Evolutionary conservation across 345 rosid species (phyloP).

Genomic region (Citrus sp.): DNA sequence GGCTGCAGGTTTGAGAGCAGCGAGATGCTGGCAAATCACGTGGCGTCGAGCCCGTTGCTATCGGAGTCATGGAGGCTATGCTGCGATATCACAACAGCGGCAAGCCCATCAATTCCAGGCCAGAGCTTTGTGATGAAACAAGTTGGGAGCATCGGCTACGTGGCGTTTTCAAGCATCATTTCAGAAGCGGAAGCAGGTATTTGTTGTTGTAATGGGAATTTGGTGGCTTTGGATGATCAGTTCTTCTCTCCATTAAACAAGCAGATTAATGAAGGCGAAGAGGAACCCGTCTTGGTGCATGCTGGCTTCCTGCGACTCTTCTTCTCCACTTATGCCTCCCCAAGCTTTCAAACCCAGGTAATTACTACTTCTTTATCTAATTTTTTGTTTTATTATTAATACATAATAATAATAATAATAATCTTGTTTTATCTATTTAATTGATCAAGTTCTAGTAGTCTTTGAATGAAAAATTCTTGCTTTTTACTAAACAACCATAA

Average conservation of each 20-base stretch:
- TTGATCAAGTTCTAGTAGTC: no score
- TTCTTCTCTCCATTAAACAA: constrained; percentile 36
- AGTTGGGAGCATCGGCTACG: constrained; percentile 38
- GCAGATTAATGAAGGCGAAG: constrained; percentile 35
- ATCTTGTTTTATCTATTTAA: no score
- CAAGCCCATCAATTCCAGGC: background rate
- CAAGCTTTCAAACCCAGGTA: constrained; percentile 43
- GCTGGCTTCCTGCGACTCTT: constrained; percentile 39
- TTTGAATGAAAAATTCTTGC: no score
- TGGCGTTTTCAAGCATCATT: constrained; percentile 45
- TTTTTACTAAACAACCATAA: no score
- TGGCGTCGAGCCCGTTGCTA: constrained; percentile 57
- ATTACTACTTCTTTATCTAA: no score
- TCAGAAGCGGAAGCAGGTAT: constrained; percentile 9
- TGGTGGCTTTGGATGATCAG: constrained; percentile 24
- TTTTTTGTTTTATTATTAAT: no score
- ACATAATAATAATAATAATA: no score
- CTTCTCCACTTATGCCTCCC: constrained; percentile 13
- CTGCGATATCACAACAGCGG: constrained; percentile 24
- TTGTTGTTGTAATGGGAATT: background rate
- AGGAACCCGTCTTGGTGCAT: constrained; percentile 50
- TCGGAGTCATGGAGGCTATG: constrained; percentile 59
- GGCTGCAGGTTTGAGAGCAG: constrained; percentile 61
- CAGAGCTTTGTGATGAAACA: constrained; percentile 24
- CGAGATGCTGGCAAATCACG: constrained; percentile 60